Percentiles rank a stretch among this genome's conserved stretches.
Evolutionary conservation across 106 monocot species (phyloP).

Genomic region (Dioscorea dumetorum): DNA sequence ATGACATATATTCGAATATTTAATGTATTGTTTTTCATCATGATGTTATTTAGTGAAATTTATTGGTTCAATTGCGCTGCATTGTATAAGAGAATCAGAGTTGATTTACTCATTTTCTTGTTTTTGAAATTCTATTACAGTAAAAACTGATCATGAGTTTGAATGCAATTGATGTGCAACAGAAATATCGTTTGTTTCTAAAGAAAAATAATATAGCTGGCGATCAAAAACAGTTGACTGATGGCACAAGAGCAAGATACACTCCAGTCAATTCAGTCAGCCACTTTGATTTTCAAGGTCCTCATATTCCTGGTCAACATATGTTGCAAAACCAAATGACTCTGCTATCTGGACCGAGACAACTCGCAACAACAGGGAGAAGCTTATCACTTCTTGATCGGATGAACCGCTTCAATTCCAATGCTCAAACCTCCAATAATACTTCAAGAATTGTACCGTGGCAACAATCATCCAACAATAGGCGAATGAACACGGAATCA

Average conservation of each 20-base stretch:
- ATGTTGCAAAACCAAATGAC: slow-evolving; percentile 2
- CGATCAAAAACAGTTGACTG: neutral
- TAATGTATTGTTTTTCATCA: too few relatives aligned
- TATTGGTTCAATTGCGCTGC: too few relatives aligned
- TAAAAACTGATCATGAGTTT: too few relatives aligned
- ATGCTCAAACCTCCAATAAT: too few relatives aligned
- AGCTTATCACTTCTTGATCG: neutral
- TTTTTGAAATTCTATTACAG: too few relatives aligned
- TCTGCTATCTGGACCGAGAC: slow-evolving; percentile 11
- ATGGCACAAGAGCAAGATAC: neutral
- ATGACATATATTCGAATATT: too few relatives aligned
- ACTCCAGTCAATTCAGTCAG: slow-evolving; percentile 5
- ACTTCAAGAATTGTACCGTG: neutral
- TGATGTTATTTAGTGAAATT: too few relatives aligned
- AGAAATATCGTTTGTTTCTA: slow-evolving; percentile 31
- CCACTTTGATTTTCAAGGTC: slow-evolving; percentile 8
- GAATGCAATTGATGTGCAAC: neutral
- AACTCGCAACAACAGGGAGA: slow-evolving; percentile 1
- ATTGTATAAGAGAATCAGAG: too few relatives aligned
- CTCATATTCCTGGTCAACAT: too few relatives aligned
- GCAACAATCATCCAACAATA: neutral
- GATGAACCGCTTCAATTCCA: too few relatives aligned
- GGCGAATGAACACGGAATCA: slow-evolving; percentile 7
- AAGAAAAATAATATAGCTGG: slow-evolving; percentile 14
- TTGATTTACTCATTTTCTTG: too few relatives aligned